Evolutionary conservation across 1,139 yeast genomes (phyloP).

Genomic region (Suhomyces maxii): DNA sequence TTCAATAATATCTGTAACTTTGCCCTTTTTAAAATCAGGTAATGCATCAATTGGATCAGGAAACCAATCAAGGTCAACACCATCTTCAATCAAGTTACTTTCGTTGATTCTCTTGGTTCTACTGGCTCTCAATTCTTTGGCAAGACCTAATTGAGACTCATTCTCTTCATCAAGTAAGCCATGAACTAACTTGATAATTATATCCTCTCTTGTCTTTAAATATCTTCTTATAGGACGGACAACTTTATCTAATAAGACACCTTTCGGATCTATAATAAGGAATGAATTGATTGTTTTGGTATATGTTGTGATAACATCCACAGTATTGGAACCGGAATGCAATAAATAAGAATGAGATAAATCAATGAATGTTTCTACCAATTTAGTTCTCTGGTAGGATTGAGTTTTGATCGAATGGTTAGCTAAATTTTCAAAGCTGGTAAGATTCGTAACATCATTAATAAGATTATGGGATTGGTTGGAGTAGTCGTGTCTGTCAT

Average conservation of each 20-base stretch:
- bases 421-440: slow-evolving; percentile 21
- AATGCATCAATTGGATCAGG: slow-evolving; percentile 96
- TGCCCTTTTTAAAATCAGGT: slow-evolving; percentile 74
- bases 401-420: slow-evolving; percentile 25
- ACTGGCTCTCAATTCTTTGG: slow-evolving; percentile 46
- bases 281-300: slow-evolving; percentile 74
- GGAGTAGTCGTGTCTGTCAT: slow-evolving; percentile 6
- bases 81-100: slow-evolving; percentile 31
- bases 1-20: slow-evolving; percentile 66
- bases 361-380: slow-evolving; percentile 56
- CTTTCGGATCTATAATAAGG: slow-evolving; percentile 79
- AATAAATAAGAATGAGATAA: slow-evolving; percentile 54
- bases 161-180: slow-evolving; percentile 59
- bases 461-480: slow-evolving; percentile 10
- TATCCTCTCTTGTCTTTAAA: slow-evolving; percentile 71
- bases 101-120: slow-evolving; percentile 1
- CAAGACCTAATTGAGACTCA: slow-evolving; percentile 46
- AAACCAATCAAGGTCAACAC: slow-evolving; percentile 61
- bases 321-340: slow-evolving; percentile 83
- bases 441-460: slow-evolving; percentile 14
- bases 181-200: slow-evolving; percentile 66
- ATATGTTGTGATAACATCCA: slow-evolving; percentile 68
- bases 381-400: slow-evolving; percentile 46
- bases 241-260: slow-evolving; percentile 76
- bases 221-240: slow-evolving; percentile 68